Evolutionary conservation across 257 asterid species (phyloP).

Genomic region (Petrea volubilis): DNA sequence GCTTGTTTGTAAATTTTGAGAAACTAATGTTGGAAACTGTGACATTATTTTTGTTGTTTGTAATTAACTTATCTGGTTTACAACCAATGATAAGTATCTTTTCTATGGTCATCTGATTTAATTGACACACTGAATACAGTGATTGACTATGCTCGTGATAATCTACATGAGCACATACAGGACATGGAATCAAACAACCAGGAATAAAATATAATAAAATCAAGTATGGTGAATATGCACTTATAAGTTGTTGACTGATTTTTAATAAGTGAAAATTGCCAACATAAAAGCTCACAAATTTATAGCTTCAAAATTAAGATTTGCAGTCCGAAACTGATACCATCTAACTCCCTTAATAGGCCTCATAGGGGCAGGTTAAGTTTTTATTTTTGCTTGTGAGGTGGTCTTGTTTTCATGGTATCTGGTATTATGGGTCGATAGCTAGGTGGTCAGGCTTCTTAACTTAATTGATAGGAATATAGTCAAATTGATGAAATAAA

Average conservation of each 20-base stretch:
- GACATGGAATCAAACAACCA: slow-evolving; percentile 1
- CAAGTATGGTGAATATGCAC: neutral
- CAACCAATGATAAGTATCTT: neutral
- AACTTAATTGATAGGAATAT: neutral
- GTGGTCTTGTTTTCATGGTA: neutral
- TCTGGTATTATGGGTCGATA: neutral
- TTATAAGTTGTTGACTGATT: slow-evolving; percentile 9
- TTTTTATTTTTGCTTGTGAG: neutral
- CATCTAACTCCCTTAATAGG: neutral
- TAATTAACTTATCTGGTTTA: neutral
- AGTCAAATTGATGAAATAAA: neutral
- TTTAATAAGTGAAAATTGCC: neutral
- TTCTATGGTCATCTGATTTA: neutral
- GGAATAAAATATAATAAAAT: neutral
- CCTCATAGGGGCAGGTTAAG: slow-evolving; percentile 9
- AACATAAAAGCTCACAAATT: neutral
- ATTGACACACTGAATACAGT: neutral
- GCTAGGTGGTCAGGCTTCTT: neutral
- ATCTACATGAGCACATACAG: neutral
- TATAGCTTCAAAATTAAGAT: neutral
- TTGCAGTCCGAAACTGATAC: neutral
- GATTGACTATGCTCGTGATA: neutral
- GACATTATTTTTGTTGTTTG: neutral
- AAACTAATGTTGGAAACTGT: neutral
- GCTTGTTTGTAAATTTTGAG: slow-evolving; percentile 1